Evolutionary conservation across 2,329 filamentous ascomycete species (phyloP).

Genomic region (Pyrenophora graminea): DNA sequence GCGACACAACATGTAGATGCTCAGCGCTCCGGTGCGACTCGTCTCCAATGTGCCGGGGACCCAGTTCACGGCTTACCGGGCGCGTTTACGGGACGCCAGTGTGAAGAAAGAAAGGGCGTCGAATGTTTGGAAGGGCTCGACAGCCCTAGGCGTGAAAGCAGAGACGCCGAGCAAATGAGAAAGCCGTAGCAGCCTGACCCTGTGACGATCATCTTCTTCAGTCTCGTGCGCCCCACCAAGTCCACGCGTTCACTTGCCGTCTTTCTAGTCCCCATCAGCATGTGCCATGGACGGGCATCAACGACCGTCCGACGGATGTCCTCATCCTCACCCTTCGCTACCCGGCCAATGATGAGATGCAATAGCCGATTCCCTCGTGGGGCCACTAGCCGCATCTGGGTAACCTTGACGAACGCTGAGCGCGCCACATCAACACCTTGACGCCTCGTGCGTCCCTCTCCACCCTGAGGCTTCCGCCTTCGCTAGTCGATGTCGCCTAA

Average conservation of each 20-base stretch:
- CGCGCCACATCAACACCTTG: slow-evolving; percentile 23
- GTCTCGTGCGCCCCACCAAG: slow-evolving; percentile 15
- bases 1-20: slow-evolving; percentile 11
- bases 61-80: slow-evolving; percentile 11
- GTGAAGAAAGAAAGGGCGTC: slow-evolving; percentile 16
- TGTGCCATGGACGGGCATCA: slow-evolving; percentile 30
- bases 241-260: slow-evolving; percentile 16
- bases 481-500: slow-evolving; percentile 16
- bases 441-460: slow-evolving; percentile 33
- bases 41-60: slow-evolving; percentile 30
- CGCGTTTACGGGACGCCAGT: slow-evolving; percentile 12
- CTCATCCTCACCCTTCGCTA: slow-evolving; percentile 4
- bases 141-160: slow-evolving; percentile 5
- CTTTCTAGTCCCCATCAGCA: slow-evolving; percentile 30
- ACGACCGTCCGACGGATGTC: slow-evolving; percentile 2
- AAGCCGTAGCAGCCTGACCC: slow-evolving; percentile 21
- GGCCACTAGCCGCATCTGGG: slow-evolving; percentile 30
- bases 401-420: slow-evolving; percentile 38
- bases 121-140: slow-evolving; percentile 11
- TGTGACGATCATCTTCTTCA: slow-evolving; percentile 23
- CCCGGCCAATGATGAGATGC: slow-evolving; percentile 32
- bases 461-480: slow-evolving; percentile 10
- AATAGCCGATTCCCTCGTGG: slow-evolving; percentile 26
- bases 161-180: slow-evolving; percentile 7
- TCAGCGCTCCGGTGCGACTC: slow-evolving; percentile 27